Conservation (phyloP, 805 yeast genomes). For the Ogataea naganishii region DNA sequence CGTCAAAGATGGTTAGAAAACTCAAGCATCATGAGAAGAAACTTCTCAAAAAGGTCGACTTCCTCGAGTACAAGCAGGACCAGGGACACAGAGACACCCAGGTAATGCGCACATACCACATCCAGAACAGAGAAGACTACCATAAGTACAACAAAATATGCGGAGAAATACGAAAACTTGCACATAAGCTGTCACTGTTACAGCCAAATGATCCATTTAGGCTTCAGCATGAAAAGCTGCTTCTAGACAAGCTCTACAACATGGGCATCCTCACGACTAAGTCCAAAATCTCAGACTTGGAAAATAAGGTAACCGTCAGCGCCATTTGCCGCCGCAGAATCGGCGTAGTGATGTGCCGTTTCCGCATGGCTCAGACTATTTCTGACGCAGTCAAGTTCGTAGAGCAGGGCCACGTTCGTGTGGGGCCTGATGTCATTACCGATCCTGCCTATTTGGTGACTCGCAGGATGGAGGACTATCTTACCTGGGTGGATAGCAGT, state of each 20-base stretch:
- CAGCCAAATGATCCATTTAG: slow-evolving; percentile 86
- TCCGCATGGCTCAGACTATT: slow-evolving; percentile 87
- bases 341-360: slow-evolving; percentile 89
- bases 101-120: slow-evolving; percentile 90
- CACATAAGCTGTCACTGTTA: slow-evolving; percentile 75
- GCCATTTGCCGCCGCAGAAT: slow-evolving; percentile 88
- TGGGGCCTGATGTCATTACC: slow-evolving; percentile 91
- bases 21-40: slow-evolving; percentile 94
- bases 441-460: slow-evolving; percentile 95
- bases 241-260: slow-evolving; percentile 76
- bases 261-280: slow-evolving; percentile 89
- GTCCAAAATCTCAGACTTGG: slow-evolving; percentile 85
- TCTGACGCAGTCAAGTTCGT: slow-evolving; percentile 85
- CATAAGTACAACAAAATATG: slow-evolving; percentile 89
- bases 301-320: slow-evolving; percentile 85
- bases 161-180: slow-evolving; percentile 83
- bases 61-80: slow-evolving; percentile 96
- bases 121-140: slow-evolving; percentile 92
- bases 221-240: slow-evolving; percentile 76
- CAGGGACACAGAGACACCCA: slow-evolving; percentile 93
- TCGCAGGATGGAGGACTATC: slow-evolving; percentile 88
- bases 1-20: slow-evolving; percentile 63
- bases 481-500: slow-evolving; percentile 96
- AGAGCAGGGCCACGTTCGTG: slow-evolving; percentile 96
- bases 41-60: slow-evolving; percentile 89